These are phyloP conservation scores for Escovopsis weberi DNA, from an alignment of 2,329 filamentous ascomycete genomes.

Conservation along the genomic window DNA sequence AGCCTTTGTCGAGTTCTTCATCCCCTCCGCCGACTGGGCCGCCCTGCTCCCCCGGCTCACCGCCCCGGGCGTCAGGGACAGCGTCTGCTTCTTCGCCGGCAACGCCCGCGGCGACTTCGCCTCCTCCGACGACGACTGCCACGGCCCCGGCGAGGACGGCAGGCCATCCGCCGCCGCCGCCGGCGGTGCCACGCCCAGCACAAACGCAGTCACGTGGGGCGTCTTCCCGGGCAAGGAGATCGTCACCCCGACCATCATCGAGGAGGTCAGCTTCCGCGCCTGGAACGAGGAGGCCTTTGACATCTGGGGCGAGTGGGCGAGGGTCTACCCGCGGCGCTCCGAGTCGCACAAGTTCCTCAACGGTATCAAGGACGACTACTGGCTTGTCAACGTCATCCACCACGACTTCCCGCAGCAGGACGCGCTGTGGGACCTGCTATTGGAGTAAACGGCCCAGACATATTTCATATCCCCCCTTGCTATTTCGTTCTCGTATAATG, in stretches of 20 bases:
- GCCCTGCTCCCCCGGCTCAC: slow-evolving; percentile 48
- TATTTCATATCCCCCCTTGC: background rate
- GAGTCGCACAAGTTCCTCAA: slow-evolving; percentile 59
- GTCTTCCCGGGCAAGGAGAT: slow-evolving; percentile 94
- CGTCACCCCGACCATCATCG: slow-evolving; percentile 89
- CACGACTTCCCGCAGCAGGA: slow-evolving; percentile 60
- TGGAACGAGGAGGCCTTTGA: slow-evolving; percentile 95
- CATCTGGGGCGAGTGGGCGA: slow-evolving; percentile 89
- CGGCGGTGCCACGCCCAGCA: slow-evolving; percentile 41
- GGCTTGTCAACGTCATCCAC: slow-evolving; percentile 85
- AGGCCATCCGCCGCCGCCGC: no score
- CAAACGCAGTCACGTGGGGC: slow-evolving; percentile 95
- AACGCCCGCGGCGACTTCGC: slow-evolving; percentile 67
- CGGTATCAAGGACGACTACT: slow-evolving; percentile 51
- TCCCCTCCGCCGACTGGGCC: slow-evolving; percentile 59
- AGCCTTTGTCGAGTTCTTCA: slow-evolving; percentile 93
- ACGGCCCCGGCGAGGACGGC: no score
- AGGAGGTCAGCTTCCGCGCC: slow-evolving; percentile 82
- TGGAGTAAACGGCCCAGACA: slow-evolving; percentile 16
- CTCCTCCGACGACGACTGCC: slow-evolving; percentile 42
- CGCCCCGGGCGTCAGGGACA: slow-evolving; percentile 42
- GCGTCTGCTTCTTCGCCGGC: slow-evolving; percentile 76
- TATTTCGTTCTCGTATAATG: no score
- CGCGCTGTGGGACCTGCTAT: slow-evolving; percentile 57
- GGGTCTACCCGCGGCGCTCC: slow-evolving; percentile 66